phyloP scores from a whole-genome alignment of 257 asterid species.

The Hygrophila difformis region DNA sequence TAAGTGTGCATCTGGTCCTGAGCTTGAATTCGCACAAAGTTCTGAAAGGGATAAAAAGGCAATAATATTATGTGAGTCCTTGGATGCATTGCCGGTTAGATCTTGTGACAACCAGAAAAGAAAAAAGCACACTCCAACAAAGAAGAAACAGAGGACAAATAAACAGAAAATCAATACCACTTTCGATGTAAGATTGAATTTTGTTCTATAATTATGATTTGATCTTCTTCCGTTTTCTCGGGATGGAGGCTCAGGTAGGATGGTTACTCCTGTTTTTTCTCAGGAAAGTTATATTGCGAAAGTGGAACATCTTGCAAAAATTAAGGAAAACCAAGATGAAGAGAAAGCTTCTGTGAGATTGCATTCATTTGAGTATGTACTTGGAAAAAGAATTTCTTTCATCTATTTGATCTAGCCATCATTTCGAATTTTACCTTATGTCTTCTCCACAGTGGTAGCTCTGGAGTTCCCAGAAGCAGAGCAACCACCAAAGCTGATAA shows the following conservation, averaged over 20 bases:
- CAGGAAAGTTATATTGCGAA: slow-evolving; percentile 68
- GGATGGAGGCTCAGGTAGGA: too few species aligned
- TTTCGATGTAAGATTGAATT: slow-evolving; percentile 40
- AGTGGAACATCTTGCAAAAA: slow-evolving; percentile 76
- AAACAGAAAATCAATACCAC: slow-evolving; percentile 18
- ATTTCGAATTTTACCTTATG: neutral
- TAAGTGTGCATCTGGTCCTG: slow-evolving; percentile 20
- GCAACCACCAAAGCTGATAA: slow-evolving; percentile 29
- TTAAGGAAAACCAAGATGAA: slow-evolving; percentile 69
- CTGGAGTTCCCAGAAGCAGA: too few species aligned
- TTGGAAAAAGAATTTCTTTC: neutral
- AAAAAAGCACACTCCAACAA: slow-evolving; percentile 20
- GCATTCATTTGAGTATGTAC: slow-evolving; percentile 73
- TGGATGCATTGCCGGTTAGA: slow-evolving; percentile 15
- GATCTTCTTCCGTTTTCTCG: slow-evolving; percentile 10
- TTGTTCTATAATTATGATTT: slow-evolving; percentile 3
- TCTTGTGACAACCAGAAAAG: slow-evolving; percentile 16
- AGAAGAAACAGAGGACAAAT: slow-evolving; percentile 30
- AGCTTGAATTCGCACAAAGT: slow-evolving; percentile 20
- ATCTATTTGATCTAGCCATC: slow-evolving; percentile 1
- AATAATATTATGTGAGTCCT: slow-evolving; percentile 24
- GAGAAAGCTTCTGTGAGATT: slow-evolving; percentile 59
- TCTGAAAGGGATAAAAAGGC: slow-evolving; percentile 25
- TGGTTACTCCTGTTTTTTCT: too few species aligned
- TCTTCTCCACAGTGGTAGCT: slow-evolving; percentile 45